Evolutionary conservation across 108 stramenopile species (phyloP).

Genomic region (Nannochloropsis gaditana): DNA sequence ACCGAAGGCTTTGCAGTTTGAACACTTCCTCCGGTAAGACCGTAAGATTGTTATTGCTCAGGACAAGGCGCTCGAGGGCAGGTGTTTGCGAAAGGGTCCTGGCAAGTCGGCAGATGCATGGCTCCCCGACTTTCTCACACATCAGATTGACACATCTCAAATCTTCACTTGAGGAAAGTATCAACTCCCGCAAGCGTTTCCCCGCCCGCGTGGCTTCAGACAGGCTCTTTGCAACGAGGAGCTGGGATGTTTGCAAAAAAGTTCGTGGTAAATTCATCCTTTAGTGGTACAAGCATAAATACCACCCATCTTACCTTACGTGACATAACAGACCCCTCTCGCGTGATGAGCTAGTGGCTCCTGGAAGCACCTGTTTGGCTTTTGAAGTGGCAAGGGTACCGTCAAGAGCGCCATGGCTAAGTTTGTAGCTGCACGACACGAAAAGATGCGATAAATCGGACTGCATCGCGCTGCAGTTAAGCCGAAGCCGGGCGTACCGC

Average conservation of each 20-base stretch:
- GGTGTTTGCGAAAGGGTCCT: constrained; percentile 39
- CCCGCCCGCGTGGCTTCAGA: constrained; percentile 21
- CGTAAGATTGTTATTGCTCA: constrained; percentile 38
- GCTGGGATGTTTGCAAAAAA: not conserved
- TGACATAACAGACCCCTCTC: too few relatives aligned
- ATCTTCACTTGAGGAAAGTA: constrained; percentile 48
- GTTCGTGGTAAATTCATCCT: too few relatives aligned
- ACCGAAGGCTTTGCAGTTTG: constrained; percentile 39
- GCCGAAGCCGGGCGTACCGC: too few relatives aligned
- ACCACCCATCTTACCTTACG: too few relatives aligned
- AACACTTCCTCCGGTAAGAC: constrained; percentile 26
- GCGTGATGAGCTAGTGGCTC: too few relatives aligned
- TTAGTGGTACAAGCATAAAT: too few relatives aligned
- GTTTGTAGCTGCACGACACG: too few relatives aligned
- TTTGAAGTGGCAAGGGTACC: too few relatives aligned
- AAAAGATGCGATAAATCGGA: too few relatives aligned
- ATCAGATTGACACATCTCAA: constrained; percentile 52
- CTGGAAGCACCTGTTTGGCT: too few relatives aligned
- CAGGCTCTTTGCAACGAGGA: not conserved
- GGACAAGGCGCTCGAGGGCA: constrained; percentile 40
- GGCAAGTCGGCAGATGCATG: constrained; percentile 51
- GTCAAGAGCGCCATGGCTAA: too few relatives aligned
- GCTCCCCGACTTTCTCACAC: constrained; percentile 53
- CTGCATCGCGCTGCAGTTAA: too few relatives aligned
- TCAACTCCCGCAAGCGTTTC: constrained; percentile 22